Evolutionary conservation across 495 filamentous ascomycete species (phyloP).

Genomic region (Xylaria bambusicola): DNA sequence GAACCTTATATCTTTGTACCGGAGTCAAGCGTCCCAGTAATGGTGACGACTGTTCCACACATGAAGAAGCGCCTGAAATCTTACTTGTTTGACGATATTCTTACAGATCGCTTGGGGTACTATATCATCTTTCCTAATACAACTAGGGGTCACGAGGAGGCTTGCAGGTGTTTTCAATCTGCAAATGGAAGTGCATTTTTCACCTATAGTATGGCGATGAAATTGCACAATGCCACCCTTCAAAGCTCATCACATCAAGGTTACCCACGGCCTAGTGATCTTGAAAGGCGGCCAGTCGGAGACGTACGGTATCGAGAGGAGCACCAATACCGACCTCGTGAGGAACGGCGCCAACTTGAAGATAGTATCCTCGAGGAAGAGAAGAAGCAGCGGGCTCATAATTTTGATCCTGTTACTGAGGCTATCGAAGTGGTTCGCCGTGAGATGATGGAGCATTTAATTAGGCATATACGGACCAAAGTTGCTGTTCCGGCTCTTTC

Average conservation of each 20-base stretch:
- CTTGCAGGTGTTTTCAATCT: conserved; percentile 70
- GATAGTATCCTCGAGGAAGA: conserved; percentile 82
- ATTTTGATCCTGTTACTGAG: conserved; percentile 83
- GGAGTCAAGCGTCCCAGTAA: conserved; percentile 82
- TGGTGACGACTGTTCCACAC: conserved; percentile 78
- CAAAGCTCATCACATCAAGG: conserved; percentile 45
- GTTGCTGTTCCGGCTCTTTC: conserved; percentile 81
- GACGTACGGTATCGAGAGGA: conserved; percentile 43
- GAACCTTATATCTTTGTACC: conserved; percentile 94
- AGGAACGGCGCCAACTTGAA: conserved; percentile 60
- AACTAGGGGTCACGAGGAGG: conserved; percentile 72
- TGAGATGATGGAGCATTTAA: conserved; percentile 81
- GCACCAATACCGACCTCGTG: conserved; percentile 53
- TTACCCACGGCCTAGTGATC: conserved; percentile 22
- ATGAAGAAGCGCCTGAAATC: conserved; percentile 82
- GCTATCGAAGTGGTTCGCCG: conserved; percentile 73
- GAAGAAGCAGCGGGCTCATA: conserved; percentile 75
- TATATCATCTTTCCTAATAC: conserved; percentile 85
- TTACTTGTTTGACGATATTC: conserved; percentile 73
- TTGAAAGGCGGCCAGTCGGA: conserved; percentile 25
- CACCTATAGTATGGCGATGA: conserved; percentile 92
- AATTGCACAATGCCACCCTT: conserved; percentile 56
- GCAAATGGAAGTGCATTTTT: conserved; percentile 80
- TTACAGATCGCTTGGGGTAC: conserved; percentile 82
- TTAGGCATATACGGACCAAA: conserved; percentile 81